Evolutionary conservation across 176 grass and related monocot genomes (phyloP).

Genomic region (Typha latifolia): DNA sequence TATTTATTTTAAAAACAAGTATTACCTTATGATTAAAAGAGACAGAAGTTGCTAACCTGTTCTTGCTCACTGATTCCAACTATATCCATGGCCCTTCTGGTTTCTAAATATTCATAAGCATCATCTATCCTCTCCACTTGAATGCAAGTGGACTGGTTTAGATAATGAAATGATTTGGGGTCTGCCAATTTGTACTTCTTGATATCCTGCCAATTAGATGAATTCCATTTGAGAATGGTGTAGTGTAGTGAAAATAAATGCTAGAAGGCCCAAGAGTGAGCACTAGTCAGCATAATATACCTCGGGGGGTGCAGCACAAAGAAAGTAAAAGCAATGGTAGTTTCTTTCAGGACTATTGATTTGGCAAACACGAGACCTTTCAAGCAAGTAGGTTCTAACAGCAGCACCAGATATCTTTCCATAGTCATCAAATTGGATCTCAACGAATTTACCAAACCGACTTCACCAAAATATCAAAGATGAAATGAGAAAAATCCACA

Average conservation of each 20-base stretch:
- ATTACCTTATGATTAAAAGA: neutral
- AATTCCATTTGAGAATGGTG: neutral
- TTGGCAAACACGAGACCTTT: conserved; percentile 96
- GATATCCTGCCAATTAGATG: conserved; percentile 38
- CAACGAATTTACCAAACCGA: conserved; percentile 96
- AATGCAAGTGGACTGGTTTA: conserved; percentile 90
- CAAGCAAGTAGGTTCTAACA: conserved; percentile 86
- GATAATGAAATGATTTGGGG: conserved; percentile 67
- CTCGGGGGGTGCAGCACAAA: conserved; percentile 85
- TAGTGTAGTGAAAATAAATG: neutral
- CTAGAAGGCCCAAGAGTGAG: neutral
- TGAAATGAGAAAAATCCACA: neutral
- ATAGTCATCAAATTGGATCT: conserved; percentile 90
- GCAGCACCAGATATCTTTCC: conserved; percentile 89
- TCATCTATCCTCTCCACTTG: conserved; percentile 79
- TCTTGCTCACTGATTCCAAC: conserved; percentile 83
- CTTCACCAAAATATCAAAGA: conserved; percentile 29
- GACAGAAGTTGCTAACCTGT: conserved; percentile 44
- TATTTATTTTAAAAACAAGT: neutral
- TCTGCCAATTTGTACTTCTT: conserved; percentile 67
- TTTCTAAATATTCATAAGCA: conserved; percentile 71
- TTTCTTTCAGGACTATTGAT: conserved; percentile 90
- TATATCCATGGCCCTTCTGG: conserved; percentile 91
- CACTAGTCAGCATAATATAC: conserved; percentile 19
- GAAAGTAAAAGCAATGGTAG: conserved; percentile 98